These are phyloP conservation scores for Phytopythium boreale DNA, from an alignment of 352 stramenopile species.

Conservation along the genomic window DNA sequence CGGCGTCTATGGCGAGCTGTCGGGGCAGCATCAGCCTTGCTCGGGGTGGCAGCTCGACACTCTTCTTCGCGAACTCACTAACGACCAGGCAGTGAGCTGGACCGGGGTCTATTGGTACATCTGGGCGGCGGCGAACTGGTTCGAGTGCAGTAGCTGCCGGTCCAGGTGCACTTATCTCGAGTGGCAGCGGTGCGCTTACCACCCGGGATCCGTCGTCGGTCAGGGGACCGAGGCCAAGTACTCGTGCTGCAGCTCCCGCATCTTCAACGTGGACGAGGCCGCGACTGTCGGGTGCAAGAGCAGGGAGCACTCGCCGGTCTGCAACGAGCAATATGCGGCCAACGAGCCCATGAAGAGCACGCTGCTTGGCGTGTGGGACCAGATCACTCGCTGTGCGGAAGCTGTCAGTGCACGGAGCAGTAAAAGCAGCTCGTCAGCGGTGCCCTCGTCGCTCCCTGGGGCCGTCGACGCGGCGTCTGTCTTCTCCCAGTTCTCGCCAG, in stretches of 20 bases:
- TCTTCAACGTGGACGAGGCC: slow-evolving; percentile 50
- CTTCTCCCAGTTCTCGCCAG: slow-evolving; percentile 11
- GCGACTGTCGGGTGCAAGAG: slow-evolving; percentile 39
- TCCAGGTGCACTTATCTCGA: slow-evolving; percentile 39
- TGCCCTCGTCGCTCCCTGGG: slow-evolving; percentile 8
- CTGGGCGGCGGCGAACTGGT: slow-evolving; percentile 61
- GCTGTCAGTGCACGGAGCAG: not conserved
- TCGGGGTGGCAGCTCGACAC: slow-evolving; percentile 39
- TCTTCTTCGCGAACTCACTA: slow-evolving; percentile 37
- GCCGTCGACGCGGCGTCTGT: slow-evolving; percentile 18
- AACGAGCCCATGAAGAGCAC: slow-evolving; percentile 13
- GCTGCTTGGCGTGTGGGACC: slow-evolving; percentile 37
- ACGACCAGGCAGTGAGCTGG: slow-evolving; percentile 52
- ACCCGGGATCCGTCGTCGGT: slow-evolving; percentile 37
- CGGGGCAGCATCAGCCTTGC: slow-evolving; percentile 39
- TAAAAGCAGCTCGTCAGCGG: not conserved
- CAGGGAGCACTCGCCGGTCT: slow-evolving; percentile 30
- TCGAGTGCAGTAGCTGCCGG: slow-evolving; percentile 50
- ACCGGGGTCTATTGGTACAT: slow-evolving; percentile 77
- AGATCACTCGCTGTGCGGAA: slow-evolving; percentile 20
- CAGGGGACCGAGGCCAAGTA: slow-evolving; percentile 41
- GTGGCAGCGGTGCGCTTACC: slow-evolving; percentile 39
- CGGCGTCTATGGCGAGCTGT: slow-evolving; percentile 44
- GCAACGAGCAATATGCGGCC: slow-evolving; percentile 3
- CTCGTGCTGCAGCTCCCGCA: slow-evolving; percentile 40